phyloP scores from a whole-genome alignment of 179 eudicot genomes.

The Corrigiola litoralis region DNA sequence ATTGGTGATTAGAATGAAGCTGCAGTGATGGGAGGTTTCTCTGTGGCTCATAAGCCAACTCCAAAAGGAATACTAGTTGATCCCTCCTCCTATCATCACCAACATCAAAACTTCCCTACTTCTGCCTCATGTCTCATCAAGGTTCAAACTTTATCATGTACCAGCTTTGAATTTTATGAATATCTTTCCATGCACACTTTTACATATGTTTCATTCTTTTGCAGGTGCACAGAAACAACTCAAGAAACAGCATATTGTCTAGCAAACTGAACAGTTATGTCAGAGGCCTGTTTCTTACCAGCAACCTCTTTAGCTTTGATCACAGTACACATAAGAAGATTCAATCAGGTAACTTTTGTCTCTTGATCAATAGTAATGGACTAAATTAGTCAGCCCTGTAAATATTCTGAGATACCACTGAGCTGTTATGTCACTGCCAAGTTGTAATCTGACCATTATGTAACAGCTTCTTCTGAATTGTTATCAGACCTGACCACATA shows the following conservation, averaged over 20 bases:
- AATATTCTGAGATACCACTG: neutral
- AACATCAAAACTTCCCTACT: conserved; percentile 11
- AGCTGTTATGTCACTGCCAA: neutral
- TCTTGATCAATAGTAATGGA: neutral
- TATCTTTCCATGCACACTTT: neutral
- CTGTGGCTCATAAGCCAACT: conserved; percentile 33
- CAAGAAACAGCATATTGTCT: conserved; percentile 29
- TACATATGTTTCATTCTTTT: neutral
- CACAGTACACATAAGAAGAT: conserved; percentile 12
- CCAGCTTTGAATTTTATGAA: neutral
- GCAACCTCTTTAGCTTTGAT: conserved; percentile 28
- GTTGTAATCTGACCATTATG: neutral
- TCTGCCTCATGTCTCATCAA: conserved; percentile 18
- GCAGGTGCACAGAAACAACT: conserved; percentile 27
- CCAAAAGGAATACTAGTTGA: conserved; percentile 7
- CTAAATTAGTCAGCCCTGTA: neutral
- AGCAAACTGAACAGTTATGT: conserved; percentile 40
- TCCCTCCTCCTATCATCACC: conserved; percentile 19
- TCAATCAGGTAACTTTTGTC: conserved; percentile 32
- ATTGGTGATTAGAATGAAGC: conserved; percentile 20
- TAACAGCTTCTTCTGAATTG: too few species aligned
- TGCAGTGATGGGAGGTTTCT: conserved; percentile 20
- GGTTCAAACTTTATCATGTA: conserved; percentile 11
- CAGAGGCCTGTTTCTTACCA: conserved; percentile 41
- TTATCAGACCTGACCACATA: too few species aligned